phyloP scores from a whole-genome alignment of 768 basidiomycete genomes.

The Hygrocybe punicea region DNA sequence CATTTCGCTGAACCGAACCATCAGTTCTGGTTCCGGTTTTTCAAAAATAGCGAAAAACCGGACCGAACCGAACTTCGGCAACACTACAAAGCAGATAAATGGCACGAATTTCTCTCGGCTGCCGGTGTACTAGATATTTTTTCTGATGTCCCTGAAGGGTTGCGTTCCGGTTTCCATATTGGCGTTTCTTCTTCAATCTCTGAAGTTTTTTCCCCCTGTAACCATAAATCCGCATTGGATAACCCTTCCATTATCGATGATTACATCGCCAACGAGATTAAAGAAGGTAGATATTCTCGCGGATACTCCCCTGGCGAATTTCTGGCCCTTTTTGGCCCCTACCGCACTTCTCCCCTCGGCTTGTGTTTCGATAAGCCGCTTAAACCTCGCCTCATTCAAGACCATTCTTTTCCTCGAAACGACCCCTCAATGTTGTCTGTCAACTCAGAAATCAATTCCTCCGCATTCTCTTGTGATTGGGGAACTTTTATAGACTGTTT shows the following conservation, averaged over 20 bases:
- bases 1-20: no score
- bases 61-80: no score
- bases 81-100: no score
- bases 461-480: constrained; percentile 13
- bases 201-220: background rate
- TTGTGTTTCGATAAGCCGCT: background rate
- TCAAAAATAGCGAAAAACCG: no score
- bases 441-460: background rate
- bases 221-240: constrained; percentile 20
- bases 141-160: constrained; percentile 17
- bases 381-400: constrained; percentile 14
- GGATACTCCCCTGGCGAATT: background rate
- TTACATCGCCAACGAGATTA: no score
- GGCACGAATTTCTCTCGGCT: constrained; percentile 3
- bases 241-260: constrained; percentile 8
- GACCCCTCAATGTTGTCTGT: background rate
- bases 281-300: background rate
- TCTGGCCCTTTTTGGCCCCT: background rate
- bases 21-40: no score
- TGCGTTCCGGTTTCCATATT: constrained; percentile 14
- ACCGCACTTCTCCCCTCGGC: background rate
- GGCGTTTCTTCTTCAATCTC: constrained; percentile 1
- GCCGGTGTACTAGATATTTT: constrained; percentile 9
- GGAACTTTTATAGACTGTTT: background rate
- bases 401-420: background rate